Base-by-base conservation (phyloP, 1,139 yeast genomes). In the Kazachstania sp. region DNA sequence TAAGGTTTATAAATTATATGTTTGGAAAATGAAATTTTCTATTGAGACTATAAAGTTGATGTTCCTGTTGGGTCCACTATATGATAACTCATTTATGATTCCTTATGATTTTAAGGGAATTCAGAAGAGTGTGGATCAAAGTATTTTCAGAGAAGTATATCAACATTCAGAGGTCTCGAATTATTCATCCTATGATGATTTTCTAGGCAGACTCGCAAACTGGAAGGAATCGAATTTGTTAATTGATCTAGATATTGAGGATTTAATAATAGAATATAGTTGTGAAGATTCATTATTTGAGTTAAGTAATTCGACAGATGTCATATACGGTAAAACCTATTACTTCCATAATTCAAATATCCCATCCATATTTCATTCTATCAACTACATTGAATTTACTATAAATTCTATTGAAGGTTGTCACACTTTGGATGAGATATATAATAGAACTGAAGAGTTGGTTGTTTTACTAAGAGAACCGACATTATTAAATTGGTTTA, bases 1-100 rank as follows among this genome's bases (percentile, higher is more conserved):
- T 40, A 59, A 53, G 45, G 45, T 63, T 12, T 60, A 45, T 37
- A 48, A 52, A 18, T 48, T 61, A 9, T 39, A 41, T 11, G 35
- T 49, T 2, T 51, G 54, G 54, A 42, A 49, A 12, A 5, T 20
- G 7, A 29, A 13, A 6, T 31, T 51, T 26, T 16, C 51, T 3
- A 3, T 15, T 7, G 51, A 48, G 23, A 44, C 50, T 11, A 31
- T 54, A 9, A 48, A 46, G 29, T 37, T 47, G n/a, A 36, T 49
- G 20, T 23, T 26, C 37, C 45, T 45, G 4, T 19, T 52, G 26
- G 54, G 54, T 1, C 43, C 47, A 20, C 9, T 36, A 11, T 48
- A 48, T 34, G 44, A 44, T 9, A 44, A 49, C 19, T 38, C 48
- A 2, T 47, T 43, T 20, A 47, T 50, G 23, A 29, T 36, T 8